phyloP scores from a whole-genome alignment of 805 yeast genomes.

The Pichia occidentalis region DNA sequence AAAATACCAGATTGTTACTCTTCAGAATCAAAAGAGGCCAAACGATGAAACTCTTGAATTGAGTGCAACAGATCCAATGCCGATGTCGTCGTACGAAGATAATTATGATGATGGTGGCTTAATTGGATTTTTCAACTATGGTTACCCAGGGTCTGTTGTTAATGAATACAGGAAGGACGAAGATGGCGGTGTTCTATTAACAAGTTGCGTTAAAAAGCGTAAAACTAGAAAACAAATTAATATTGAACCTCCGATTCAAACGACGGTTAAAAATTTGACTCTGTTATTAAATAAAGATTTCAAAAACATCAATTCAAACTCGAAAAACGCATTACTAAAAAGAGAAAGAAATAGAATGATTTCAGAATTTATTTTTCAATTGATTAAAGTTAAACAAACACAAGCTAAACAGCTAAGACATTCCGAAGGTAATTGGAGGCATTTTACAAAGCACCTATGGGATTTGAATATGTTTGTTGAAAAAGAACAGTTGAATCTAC shows the following conservation, averaged over 20 bases:
- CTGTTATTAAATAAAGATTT: conserved; percentile 21
- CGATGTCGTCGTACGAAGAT: conserved; percentile 7
- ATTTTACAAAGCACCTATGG: conserved; percentile 13
- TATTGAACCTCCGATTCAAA: conserved; percentile 18
- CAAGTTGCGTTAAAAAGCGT: conserved; percentile 12
- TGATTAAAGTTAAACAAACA: conserved; percentile 17
- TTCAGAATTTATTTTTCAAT: conserved; percentile 25
- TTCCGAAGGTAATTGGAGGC: conserved; percentile 23
- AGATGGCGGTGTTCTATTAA: conserved; percentile 4
- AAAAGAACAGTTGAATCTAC: conserved; percentile 4
- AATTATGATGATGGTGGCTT: conserved; percentile 5
- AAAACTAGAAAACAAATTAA: conserved; percentile 18
- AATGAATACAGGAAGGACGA: conserved; percentile 5
- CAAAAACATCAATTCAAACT: conserved; percentile 20
- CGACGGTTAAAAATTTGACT: conserved; percentile 18
- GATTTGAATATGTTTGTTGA: conserved; percentile 15
- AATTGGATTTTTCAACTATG: conserved; percentile 12
- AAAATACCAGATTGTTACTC: no score
- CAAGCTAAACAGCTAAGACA: conserved; percentile 18
- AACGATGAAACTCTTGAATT: conserved; percentile 8
- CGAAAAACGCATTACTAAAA: conserved; percentile 21
- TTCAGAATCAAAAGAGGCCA: conserved; percentile 7
- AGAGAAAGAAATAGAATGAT: conserved; percentile 23
- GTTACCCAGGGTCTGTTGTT: conserved; percentile 5
- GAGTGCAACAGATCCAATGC: conserved; percentile 9